Evolutionary conservation across 345 rosid genomes (phyloP).

Genomic region (Brassica carinata): DNA sequence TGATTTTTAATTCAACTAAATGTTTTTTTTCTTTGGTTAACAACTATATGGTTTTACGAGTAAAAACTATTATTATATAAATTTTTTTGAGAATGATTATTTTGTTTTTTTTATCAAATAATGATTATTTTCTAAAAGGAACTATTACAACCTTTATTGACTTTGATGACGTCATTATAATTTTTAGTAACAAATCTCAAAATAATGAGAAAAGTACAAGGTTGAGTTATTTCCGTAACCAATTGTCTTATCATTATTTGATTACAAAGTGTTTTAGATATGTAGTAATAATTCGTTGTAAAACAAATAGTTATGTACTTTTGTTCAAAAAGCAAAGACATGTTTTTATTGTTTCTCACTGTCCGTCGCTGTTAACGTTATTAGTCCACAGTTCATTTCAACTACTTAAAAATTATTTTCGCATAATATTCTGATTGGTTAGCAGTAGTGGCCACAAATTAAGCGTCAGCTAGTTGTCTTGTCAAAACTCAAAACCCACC

Average conservation of each 20-base stretch:
- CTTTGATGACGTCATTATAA: not conserved
- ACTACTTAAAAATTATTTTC: not conserved
- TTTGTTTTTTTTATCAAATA: too few species aligned
- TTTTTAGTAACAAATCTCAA: not conserved
- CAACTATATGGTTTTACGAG: not conserved
- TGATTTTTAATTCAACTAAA: not conserved
- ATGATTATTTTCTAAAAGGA: not conserved
- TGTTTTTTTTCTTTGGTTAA: not conserved
- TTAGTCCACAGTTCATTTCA: not conserved
- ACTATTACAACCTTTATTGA: not conserved
- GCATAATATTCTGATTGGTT: slow-evolving; percentile 26
- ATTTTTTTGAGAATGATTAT: too few species aligned
- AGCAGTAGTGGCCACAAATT: slow-evolving; percentile 17
- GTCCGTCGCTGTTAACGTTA: slow-evolving; percentile 3
- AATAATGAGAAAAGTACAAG: not conserved
- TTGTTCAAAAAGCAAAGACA: not conserved
- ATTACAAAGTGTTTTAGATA: not conserved
- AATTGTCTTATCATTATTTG: not conserved
- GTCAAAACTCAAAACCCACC: slow-evolving; percentile 36
- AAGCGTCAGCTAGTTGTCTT: slow-evolving; percentile 39
- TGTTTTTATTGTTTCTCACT: not conserved
- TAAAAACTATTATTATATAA: too few species aligned
- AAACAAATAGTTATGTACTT: not conserved
- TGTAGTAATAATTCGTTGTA: not conserved
- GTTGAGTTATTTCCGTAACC: not conserved